Conservation (phyloP, 1,284 basidiomycete species). For the Ceratobasidium sp. region DNA sequence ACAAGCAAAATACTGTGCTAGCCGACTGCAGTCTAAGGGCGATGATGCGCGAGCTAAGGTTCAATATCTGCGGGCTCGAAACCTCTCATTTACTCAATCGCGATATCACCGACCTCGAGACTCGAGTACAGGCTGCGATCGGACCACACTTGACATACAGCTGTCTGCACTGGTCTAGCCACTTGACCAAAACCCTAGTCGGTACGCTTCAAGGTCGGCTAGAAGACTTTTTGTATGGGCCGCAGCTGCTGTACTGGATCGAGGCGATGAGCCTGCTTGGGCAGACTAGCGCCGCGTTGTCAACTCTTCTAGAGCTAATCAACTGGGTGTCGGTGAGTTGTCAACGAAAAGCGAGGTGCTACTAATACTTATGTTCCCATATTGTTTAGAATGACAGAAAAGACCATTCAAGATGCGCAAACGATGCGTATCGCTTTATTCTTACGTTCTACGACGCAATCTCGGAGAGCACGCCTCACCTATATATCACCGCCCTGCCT, state of each 20-base stretch:
- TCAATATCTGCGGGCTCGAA: slow-evolving; percentile 27
- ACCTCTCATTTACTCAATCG: slow-evolving; percentile 4
- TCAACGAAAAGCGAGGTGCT: neutral
- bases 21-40: slow-evolving; percentile 14
- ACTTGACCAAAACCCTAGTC: neutral
- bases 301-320: neutral
- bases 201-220: neutral
- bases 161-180: slow-evolving; percentile 20
- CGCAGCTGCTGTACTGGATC: slow-evolving; percentile 34
- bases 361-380: no score
- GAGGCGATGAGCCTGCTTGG: slow-evolving; percentile 34
- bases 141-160: slow-evolving; percentile 3
- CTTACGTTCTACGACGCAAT: slow-evolving; percentile 26
- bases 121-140: neutral
- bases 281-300: neutral
- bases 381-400: neutral
- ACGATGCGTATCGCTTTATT: slow-evolving; percentile 25
- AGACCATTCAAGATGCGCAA: neutral
- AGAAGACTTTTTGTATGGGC: neutral
- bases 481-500: slow-evolving; percentile 38
- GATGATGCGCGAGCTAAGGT: slow-evolving; percentile 2
- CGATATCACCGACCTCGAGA: slow-evolving; percentile 12
- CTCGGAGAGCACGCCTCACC: slow-evolving; percentile 22
- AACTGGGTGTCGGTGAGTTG: neutral
- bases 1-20: slow-evolving; percentile 9